phyloP scores from a whole-genome alignment of 495 filamentous ascomycete species.

The Polyplosphaeria fusca region DNA sequence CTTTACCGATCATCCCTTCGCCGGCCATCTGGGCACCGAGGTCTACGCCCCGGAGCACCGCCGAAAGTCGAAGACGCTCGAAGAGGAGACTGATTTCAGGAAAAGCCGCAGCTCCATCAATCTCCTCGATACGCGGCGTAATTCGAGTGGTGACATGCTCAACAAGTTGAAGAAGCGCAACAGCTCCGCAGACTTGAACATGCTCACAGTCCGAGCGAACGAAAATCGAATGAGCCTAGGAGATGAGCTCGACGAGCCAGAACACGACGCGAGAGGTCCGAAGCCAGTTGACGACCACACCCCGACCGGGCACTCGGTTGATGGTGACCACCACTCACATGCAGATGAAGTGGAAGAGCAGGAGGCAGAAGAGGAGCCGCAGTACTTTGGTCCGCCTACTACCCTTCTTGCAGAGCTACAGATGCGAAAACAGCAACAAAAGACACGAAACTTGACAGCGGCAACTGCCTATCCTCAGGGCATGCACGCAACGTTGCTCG shows the following conservation, averaged over 20 bases:
- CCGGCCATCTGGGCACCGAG: constrained; percentile 52
- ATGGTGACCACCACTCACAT: constrained; percentile 4
- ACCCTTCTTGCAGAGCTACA: constrained; percentile 92
- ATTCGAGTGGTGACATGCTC: constrained; percentile 34
- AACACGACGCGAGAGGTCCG: constrained; percentile 4
- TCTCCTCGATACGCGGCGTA: constrained; percentile 29
- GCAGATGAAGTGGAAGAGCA: constrained; percentile 20
- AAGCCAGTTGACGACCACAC: constrained; percentile 3
- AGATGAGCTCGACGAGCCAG: constrained; percentile 19
- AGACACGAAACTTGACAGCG: constrained; percentile 67
- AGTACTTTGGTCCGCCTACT: constrained; percentile 67
- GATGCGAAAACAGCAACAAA: constrained; percentile 79
- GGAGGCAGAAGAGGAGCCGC: constrained; percentile 21
- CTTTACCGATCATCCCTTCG: constrained; percentile 89
- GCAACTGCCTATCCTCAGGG: constrained; percentile 67
- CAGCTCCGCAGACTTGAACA: constrained; percentile 36
- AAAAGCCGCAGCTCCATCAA: constrained; percentile 35
- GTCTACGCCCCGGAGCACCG: constrained; percentile 38
- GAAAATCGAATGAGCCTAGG: constrained; percentile 29
- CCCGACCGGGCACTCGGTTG: constrained; percentile 1
- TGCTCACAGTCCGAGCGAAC: constrained; percentile 25
- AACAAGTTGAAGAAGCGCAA: constrained; percentile 38
- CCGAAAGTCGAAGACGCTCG: constrained; percentile 9
- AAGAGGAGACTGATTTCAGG: constrained; percentile 25
- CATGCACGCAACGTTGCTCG: constrained; percentile 81